Conservation (phyloP, 2,329 filamentous ascomycete species). For the Fusarium marasasianum region DNA sequence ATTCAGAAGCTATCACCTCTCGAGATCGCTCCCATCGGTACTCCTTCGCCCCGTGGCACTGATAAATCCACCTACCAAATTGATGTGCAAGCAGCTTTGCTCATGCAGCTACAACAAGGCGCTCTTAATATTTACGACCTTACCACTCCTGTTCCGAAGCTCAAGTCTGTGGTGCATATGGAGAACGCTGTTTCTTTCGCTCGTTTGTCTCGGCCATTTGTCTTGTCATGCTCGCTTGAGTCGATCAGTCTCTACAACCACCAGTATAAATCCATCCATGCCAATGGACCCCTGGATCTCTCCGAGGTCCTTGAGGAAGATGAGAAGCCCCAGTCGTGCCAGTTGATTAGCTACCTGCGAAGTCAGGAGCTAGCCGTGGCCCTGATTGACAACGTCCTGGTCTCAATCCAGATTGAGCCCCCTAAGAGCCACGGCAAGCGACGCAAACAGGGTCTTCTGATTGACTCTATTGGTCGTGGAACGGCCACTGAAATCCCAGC, state of each 20-base stretch:
- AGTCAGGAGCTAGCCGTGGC: slow-evolving; percentile 74
- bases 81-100: slow-evolving; percentile 69
- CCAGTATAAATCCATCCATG: slow-evolving; percentile 70
- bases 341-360: slow-evolving; percentile 69
- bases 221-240: slow-evolving; percentile 68
- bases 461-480: slow-evolving; percentile 78
- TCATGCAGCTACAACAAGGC: slow-evolving; percentile 67
- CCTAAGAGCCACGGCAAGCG: slow-evolving; percentile 65
- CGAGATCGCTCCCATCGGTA: slow-evolving; percentile 51
- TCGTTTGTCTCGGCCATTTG: slow-evolving; percentile 71
- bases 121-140: slow-evolving; percentile 71
- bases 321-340: slow-evolving; percentile 50
- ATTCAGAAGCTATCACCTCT: slow-evolving; percentile 52
- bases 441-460: slow-evolving; percentile 70
- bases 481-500: slow-evolving; percentile 51
- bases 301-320: slow-evolving; percentile 51
- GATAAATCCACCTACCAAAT: slow-evolving; percentile 58
- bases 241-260: slow-evolving; percentile 74
- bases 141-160: slow-evolving; percentile 67
- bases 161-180: slow-evolving; percentile 63
- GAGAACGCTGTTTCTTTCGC: slow-evolving; percentile 69
- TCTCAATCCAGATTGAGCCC: slow-evolving; percentile 75
- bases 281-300: slow-evolving; percentile 57
- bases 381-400: slow-evolving; percentile 68
- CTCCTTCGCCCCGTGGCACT: slow-evolving; percentile 26